These are phyloP conservation scores for Pseudoscleropodium purum DNA, from an alignment of 225 moss, liverwort and hornwort genomes.

Conservation along the genomic window DNA sequence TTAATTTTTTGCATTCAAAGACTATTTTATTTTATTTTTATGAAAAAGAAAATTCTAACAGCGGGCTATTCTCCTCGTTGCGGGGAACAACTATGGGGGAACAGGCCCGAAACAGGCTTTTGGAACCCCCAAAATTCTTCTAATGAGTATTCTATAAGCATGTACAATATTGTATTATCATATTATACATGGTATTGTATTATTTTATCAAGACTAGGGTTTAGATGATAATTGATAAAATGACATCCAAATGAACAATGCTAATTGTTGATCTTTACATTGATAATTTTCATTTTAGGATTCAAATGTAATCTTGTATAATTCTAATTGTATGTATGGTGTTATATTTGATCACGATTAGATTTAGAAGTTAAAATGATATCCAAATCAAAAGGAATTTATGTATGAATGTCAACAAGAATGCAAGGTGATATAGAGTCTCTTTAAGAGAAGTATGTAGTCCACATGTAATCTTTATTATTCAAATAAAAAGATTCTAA, in stretches of 20 bases:
- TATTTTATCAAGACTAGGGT: not conserved
- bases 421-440: not conserved
- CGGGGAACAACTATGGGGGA: no score
- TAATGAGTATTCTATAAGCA: not conserved
- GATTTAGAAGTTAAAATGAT: not conserved
- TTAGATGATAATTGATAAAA: not conserved
- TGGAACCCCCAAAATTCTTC: no score
- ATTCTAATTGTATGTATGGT: not conserved
- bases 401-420: accelerated
- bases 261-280: not conserved
- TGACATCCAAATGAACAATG: not conserved
- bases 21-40: no score
- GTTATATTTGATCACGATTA: not conserved
- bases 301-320: not conserved
- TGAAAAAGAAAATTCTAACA: no score
- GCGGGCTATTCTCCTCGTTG: no score
- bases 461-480: not conserved
- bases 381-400: not conserved
- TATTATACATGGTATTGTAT: accelerated
- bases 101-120: no score
- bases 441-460: accelerated
- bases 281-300: not conserved
- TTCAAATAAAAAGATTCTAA: not conserved
- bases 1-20: no score
- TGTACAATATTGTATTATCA: no score